Evolutionary conservation across 1,139 yeast species (phyloP), one percentile per base, ranked within the genome.

Genomic region (Hemisphaericaspora lyxosophila): DNA sequence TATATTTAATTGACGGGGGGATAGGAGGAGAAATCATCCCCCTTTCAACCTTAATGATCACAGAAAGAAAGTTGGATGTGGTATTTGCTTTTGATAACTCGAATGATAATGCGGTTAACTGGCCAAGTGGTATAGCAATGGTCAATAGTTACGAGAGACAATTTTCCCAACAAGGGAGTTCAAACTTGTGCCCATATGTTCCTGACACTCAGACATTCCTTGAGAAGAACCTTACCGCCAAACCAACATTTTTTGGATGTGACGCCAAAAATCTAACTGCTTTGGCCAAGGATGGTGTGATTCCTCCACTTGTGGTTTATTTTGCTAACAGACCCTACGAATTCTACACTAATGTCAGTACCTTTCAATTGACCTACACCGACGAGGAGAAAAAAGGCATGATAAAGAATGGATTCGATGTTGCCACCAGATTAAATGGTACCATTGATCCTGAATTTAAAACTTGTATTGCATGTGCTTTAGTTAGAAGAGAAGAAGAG

Each of bases 111-210:
- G 51, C 55, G 8, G 56, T 49, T 7, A 46, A 38, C n/a, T 63
- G 64, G 63, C 67, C 68, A 11, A 50, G 55, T 35, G 70, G 70
- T 5, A 35, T 50, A 3, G 44, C 67, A 1, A 44, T 64, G 38
- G 49, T 60, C 30, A 41, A 46, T 12, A 77, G 85, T 4, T 85
- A 83, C 52, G 72, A 75, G 50, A 78, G 95, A 49, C 86, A 81
- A 58, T 83, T 84, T 54, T 59, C 67, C 8, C 29, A 58, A 4
- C 81, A 77, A 53, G 86, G 82, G 11, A 70, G 74, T 41, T 73
- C 75, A 25, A 71, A 78, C 23, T 65, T 82, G 5, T 85, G 84
- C 72, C 95, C 95, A 15, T 78, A 82, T 48, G 89, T 86, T 36
- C 96, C 95, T n/a, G 86, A 76, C 11, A 16, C 27, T 11, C 34